Base-by-base conservation (phyloP, 1,284 basidiomycete genomes). In the Lentinus polychrous region DNA sequence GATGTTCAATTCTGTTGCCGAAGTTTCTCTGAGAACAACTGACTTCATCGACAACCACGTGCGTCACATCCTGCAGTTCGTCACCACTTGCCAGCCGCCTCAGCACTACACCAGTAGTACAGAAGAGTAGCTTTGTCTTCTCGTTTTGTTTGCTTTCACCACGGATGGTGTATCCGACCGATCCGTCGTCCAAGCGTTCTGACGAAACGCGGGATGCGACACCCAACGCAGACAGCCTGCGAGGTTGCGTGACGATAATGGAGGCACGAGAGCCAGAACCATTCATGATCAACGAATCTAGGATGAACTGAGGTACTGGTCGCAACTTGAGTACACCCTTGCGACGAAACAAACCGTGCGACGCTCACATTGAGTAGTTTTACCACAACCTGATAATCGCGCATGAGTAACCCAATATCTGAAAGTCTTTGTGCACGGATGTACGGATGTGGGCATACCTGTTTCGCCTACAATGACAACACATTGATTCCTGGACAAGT, bases 11-110 rank as follows among this genome's bases (percentile, higher is more conserved):
- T n/a, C n/a, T n/a, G n/a, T n/a, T n/a, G 15, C 27, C 42, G 39
- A 2, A 27, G n/a, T 40, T 18, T 38, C 11, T 36, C 11, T 34
- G 27, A 24, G 46, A 14, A 27, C 24, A 50, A 52, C 62, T 35
- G 53, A 89, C 91, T 74, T 97, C 94, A 59, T 97, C 94, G 11
- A 97, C 90, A 40, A 97, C 73, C 27, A 97, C 75, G 67, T 96
- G 94, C 5, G 86, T 87, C 43, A 94, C 77, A 42, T 79, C 76
- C 22, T 74, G 64, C 14, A 97, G 68, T 47, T 77, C 78, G 35
- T 90, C 81, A 42, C 91, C 91, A 10, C 74, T 73, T n/a, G 81
- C 79, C 6, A 97, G 68, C 11, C 92, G 77, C 48, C 92, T 75
- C 31, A 97, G 74, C 1, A 94, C 78, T 34, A 97, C 87, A 70